Conservation (phyloP, 441 rosid species). For the Mallotus repandus region DNA sequence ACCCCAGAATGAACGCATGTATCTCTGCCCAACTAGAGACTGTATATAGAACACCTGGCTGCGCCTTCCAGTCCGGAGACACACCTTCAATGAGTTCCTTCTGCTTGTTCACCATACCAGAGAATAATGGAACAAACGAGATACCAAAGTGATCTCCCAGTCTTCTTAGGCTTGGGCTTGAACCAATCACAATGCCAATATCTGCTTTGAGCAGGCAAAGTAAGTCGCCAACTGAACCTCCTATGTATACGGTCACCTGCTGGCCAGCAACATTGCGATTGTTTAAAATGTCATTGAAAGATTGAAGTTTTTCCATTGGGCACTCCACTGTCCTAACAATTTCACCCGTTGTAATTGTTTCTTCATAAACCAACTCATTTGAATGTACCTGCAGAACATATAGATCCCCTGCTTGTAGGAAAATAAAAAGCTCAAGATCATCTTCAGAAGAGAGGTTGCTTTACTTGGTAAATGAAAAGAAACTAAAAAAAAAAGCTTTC, state of each 20-base stretch:
- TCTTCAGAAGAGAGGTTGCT: neutral
- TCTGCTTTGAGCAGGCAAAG: slow-evolving; percentile 81
- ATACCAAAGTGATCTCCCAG: slow-evolving; percentile 72
- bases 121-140: slow-evolving; percentile 63
- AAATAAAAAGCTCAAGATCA: neutral
- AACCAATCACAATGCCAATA: slow-evolving; percentile 70
- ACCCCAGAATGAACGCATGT: slow-evolving; percentile 77
- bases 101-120: slow-evolving; percentile 65
- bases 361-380: slow-evolving; percentile 63
- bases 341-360: slow-evolving; percentile 64
- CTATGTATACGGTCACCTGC: slow-evolving; percentile 56
- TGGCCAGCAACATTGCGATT: slow-evolving; percentile 27
- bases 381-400: slow-evolving; percentile 57
- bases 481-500: neutral
- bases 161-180: slow-evolving; percentile 66
- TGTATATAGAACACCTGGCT: slow-evolving; percentile 68
- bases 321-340: slow-evolving; percentile 57
- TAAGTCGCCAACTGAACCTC: slow-evolving; percentile 74
- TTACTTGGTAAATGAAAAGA: neutral
- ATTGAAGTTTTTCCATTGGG: slow-evolving; percentile 61
- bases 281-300: slow-evolving; percentile 42
- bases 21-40: slow-evolving; percentile 82
- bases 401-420: slow-evolving; percentile 43
- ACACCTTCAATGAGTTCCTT: slow-evolving; percentile 40
- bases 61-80: slow-evolving; percentile 48